Evolutionary conservation across 306 rosid species (phyloP), one percentile per base, ranked within the genome.

Genomic region (Benincasa hispida): DNA sequence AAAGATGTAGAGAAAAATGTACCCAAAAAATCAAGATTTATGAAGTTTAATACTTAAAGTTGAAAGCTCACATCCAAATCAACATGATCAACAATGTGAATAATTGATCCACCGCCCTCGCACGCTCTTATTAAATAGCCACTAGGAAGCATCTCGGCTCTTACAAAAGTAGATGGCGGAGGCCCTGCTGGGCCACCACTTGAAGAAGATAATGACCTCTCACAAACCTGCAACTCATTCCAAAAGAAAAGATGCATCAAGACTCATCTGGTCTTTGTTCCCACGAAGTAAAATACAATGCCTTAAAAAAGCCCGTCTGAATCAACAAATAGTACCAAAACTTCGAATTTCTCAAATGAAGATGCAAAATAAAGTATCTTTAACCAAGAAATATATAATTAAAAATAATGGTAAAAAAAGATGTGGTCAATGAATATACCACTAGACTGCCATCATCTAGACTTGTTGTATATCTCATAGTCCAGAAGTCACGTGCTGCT

Each of bases 361-460:
- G 27, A 47, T 47, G 53, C 4, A 27, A 48, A 45, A 25, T 25
- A 14, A 14, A 6, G 24, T 9, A 8, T 21, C 34, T 41, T 10
- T 37, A 3, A 41, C 74, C 18, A 13, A 48, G 17, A 47, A 13
- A 8, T 19, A 21, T 37, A 22, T 10, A 21, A 39, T 3, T 67
- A 39, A 2, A 24, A 8, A 15, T 7, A 7, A 6, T 11, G 8
- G 53, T 47, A 8, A 50, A 8, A 15, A 50, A 27, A 50, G 22
- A 65, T 8, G 5, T 2, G 19, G 15, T 74, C 22, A 61, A 55
- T 27, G 30, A 72, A 50, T 27, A 55, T 93, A 93, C 98, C 98
- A 91, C 98, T 83, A 91, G 91, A 87, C 98, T 94, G 80, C 97
- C 97, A 87, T 94, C 98, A 81, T 94, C 98, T 87, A 94, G 75